These are phyloP conservation scores for Colletotrichum shisoi DNA, from an alignment of 2,329 filamentous ascomycete genomes.

Conservation along the genomic window DNA sequence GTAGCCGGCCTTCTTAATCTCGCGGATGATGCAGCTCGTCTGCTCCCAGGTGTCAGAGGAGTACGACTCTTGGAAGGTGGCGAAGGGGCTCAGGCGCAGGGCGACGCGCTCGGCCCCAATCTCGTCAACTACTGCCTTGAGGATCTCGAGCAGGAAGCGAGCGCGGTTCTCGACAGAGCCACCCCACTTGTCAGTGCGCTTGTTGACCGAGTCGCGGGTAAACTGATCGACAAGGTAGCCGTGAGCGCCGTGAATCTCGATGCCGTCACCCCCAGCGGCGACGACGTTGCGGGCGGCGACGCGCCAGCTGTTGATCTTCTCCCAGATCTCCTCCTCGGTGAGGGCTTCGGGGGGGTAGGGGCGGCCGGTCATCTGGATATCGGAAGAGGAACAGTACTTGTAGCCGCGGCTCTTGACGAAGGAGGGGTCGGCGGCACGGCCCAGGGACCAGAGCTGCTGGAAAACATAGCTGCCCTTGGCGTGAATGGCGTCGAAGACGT, in stretches of 20 bases:
- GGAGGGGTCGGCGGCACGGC: constrained; percentile 37
- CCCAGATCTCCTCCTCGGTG: constrained; percentile 64
- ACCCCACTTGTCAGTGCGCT: constrained; percentile 60
- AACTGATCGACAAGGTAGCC: constrained; percentile 67
- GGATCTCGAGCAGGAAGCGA: constrained; percentile 61
- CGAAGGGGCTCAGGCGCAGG: constrained; percentile 47
- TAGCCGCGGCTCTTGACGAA: constrained; percentile 41
- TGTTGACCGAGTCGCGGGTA: constrained; percentile 48
- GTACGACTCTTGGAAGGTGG: constrained; percentile 45
- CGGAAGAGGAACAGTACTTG: constrained; percentile 44
- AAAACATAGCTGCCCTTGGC: constrained; percentile 45
- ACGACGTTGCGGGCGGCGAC: constrained; percentile 59
- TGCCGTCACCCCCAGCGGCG: constrained; percentile 51
- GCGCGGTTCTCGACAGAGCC: constrained; percentile 62
- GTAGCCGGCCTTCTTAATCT: constrained; percentile 43
- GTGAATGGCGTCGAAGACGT: constrained; percentile 45
- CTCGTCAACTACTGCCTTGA: constrained; percentile 51
- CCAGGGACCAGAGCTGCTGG: constrained; percentile 41
- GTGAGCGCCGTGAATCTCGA: constrained; percentile 65
- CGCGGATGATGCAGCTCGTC: constrained; percentile 43
- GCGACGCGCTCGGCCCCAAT: constrained; percentile 50
- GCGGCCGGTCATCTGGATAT: constrained; percentile 42
- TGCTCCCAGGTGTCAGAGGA: constrained; percentile 46
- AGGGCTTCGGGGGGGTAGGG: constrained; percentile 28
- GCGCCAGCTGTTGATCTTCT: constrained; percentile 64